A percentile compares a stretch with the other conserved stretches of the same genome.
Conservation (phyloP, 768 basidiomycete genomes). For the Lanmaoa rubissima region DNA sequence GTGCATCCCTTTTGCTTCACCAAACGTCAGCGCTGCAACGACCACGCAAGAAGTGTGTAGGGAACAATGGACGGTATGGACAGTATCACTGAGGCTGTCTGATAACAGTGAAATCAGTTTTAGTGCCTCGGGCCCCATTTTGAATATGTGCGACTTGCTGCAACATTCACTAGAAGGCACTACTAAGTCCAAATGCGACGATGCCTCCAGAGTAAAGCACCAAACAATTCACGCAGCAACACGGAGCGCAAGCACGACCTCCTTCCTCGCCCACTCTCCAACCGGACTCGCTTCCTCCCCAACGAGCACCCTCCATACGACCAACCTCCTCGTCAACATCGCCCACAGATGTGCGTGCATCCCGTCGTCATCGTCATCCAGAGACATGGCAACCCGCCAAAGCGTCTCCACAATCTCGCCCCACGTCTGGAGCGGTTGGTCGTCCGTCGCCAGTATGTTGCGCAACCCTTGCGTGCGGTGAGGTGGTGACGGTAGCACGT, state of each 20-base stretch:
- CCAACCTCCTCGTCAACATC: not conserved
- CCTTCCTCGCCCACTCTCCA: slow-evolving; percentile 57
- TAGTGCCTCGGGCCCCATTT: not conserved
- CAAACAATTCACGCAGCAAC: not conserved
- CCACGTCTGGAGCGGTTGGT: slow-evolving; percentile 41
- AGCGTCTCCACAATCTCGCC: slow-evolving; percentile 54
- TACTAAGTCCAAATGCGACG: no score
- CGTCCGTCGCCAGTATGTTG: slow-evolving; percentile 26
- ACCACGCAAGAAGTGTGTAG: no score
- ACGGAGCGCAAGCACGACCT: slow-evolving; percentile 4
- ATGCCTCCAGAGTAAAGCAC: no score
- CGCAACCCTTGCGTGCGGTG: slow-evolving; percentile 38
- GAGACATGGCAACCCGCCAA: slow-evolving; percentile 25
- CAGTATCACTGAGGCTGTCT: no score
- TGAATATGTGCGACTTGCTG: not conserved
- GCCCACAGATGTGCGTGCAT: not conserved
- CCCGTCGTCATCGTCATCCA: slow-evolving; percentile 2
- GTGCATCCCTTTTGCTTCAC: not conserved
- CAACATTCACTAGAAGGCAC: no score
- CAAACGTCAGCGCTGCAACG: not conserved
- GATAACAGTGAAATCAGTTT: no score
- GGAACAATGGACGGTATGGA: no score
- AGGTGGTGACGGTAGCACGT: slow-evolving; percentile 26
- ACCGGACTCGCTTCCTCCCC: slow-evolving; percentile 37
- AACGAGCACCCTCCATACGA: slow-evolving; percentile 21